phyloP scores from a whole-genome alignment of 306 rosid species.

The Argentina anserina region DNA sequence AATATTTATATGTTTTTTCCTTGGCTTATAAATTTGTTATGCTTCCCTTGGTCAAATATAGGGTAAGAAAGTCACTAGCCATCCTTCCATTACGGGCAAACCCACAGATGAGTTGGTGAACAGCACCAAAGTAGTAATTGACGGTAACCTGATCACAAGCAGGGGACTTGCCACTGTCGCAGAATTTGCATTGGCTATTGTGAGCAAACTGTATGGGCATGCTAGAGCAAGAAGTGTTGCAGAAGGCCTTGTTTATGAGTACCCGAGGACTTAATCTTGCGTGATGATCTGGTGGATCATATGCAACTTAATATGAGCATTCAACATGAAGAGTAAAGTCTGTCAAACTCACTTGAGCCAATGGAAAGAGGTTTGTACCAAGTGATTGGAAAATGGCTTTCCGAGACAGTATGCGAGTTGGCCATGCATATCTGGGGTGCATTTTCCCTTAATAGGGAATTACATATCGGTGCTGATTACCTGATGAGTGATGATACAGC shows the following conservation, averaged over 20 bases:
- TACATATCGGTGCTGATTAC: background rate
- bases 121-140: slow-evolving; percentile 68
- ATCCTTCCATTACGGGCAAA: slow-evolving; percentile 41
- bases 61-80: slow-evolving; percentile 66
- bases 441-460: background rate
- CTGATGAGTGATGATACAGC: background rate
- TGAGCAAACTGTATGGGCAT: slow-evolving; percentile 72
- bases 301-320: slow-evolving; percentile 9
- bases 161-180: slow-evolving; percentile 67
- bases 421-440: background rate
- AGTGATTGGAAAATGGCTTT: background rate
- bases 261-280: slow-evolving; percentile 46
- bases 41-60: slow-evolving; percentile 23
- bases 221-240: slow-evolving; percentile 96
- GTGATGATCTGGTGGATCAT: slow-evolving; percentile 14
- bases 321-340: slow-evolving; percentile 8
- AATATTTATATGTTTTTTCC: background rate
- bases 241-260: slow-evolving; percentile 81
- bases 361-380: background rate
- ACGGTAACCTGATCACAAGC: slow-evolving; percentile 83
- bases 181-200: slow-evolving; percentile 72
- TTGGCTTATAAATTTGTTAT: slow-evolving; percentile 1
- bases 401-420: background rate
- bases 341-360: background rate
- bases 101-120: slow-evolving; percentile 39